Evolutionary conservation across 257 asterid genomes (phyloP).

Genomic region (Solanum tarapatanum): DNA sequence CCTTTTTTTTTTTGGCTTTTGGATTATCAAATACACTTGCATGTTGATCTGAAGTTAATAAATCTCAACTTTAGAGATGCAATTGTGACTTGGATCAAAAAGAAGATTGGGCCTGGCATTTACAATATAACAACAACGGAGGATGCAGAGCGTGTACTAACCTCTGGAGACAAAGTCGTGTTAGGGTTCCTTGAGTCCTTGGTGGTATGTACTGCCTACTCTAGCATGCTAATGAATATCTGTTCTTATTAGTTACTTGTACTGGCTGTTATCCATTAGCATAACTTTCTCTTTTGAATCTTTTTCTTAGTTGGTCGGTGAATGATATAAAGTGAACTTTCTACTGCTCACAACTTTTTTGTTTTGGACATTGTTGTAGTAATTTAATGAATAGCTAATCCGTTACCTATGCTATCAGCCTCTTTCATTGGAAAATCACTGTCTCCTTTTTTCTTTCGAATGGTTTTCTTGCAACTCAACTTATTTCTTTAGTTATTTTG

Average conservation of each 20-base stretch:
- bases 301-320: not conserved
- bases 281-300: not conserved
- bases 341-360: not conserved
- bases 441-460: not conserved
- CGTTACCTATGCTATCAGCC: not conserved
- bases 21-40: not conserved
- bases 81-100: constrained; percentile 80
- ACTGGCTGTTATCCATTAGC: not conserved
- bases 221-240: not conserved
- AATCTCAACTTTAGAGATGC: constrained; percentile 48
- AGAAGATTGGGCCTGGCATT: constrained; percentile 73
- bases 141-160: constrained; percentile 65
- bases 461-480: not conserved
- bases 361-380: not conserved
- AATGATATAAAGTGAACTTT: not conserved
- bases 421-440: not conserved
- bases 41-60: not conserved
- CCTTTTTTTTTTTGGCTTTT: not conserved
- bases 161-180: constrained; percentile 45
- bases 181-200: constrained; percentile 61
- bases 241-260: not conserved
- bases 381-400: not conserved
- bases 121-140: constrained; percentile 47
- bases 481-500: not conserved
- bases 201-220: constrained; percentile 43